Evolutionary conservation across 202 grass and related monocot genomes (phyloP).

Genomic region (Saccharum hybrid): DNA sequence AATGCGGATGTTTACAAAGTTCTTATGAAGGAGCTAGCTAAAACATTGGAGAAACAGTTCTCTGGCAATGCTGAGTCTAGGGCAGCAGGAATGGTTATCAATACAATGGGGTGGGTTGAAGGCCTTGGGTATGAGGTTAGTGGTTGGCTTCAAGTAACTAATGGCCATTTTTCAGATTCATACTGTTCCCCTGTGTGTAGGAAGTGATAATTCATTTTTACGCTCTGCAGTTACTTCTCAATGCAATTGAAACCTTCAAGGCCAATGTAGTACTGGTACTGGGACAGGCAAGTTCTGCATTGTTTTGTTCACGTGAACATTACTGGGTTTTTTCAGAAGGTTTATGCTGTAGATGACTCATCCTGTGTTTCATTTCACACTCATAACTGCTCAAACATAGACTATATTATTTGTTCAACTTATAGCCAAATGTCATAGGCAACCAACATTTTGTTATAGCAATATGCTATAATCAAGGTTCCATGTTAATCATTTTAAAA

Average conservation of each 20-base stretch:
- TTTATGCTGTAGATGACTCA: slow-evolving; percentile 23
- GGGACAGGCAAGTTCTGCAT: slow-evolving; percentile 67
- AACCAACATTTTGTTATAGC: background rate
- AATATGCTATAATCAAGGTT: background rate
- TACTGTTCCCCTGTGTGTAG: background rate
- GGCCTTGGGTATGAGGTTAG: slow-evolving; percentile 91
- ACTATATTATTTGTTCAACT: background rate
- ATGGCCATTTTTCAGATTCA: background rate
- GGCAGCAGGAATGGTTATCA: slow-evolving; percentile 94
- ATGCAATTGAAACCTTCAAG: slow-evolving; percentile 85
- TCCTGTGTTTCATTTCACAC: background rate
- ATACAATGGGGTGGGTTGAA: slow-evolving; percentile 99
- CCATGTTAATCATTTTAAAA: slow-evolving; percentile 1
- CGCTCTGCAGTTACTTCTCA: slow-evolving; percentile 78
- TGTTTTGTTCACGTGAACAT: slow-evolving; percentile 23
- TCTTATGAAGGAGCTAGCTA: slow-evolving; percentile 91
- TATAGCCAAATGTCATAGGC: background rate
- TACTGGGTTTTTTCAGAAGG: slow-evolving; percentile 14
- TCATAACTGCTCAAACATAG: background rate
- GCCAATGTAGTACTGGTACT: slow-evolving; percentile 90
- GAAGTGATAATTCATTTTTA: slow-evolving; percentile 26
- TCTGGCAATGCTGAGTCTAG: slow-evolving; percentile 91
- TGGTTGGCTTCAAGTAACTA: slow-evolving; percentile 17
- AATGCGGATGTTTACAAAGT: slow-evolving; percentile 91
- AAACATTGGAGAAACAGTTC: slow-evolving; percentile 85